Conservation (phyloP, 257 asterid genomes). For the Solanum chmielewskii region DNA sequence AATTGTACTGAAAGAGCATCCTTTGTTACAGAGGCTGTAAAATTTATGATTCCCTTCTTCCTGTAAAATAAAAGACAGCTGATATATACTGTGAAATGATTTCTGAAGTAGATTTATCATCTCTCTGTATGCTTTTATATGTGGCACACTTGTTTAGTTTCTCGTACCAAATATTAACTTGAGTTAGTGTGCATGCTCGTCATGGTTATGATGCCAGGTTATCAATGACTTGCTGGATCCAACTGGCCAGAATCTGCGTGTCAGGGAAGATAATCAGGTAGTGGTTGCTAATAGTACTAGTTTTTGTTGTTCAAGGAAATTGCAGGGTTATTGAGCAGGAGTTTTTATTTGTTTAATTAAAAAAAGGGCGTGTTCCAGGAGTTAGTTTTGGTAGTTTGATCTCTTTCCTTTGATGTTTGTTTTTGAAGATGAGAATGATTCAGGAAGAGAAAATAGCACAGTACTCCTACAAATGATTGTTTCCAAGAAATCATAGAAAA, state of each 20-base stretch:
- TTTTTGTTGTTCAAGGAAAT: not conserved
- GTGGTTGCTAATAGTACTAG: not conserved
- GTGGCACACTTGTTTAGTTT: not conserved
- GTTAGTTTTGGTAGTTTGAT: not conserved
- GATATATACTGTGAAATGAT: not conserved
- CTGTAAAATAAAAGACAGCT: not conserved
- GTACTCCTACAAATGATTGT: not conserved
- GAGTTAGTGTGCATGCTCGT: not conserved
- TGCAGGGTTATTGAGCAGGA: not conserved
- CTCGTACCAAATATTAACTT: not conserved
- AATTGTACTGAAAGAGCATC: not conserved
- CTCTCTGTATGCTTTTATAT: not conserved
- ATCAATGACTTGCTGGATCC: constrained; percentile 97
- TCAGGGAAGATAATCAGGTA: constrained; percentile 98
- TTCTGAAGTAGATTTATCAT: not conserved
- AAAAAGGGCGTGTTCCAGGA: not conserved
- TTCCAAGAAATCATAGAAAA: not conserved
- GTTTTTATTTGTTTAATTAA: not conserved
- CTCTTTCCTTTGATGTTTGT: not conserved
- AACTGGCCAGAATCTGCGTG: constrained; percentile 92
- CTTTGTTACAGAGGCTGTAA: not conserved
- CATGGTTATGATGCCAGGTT: constrained; percentile 42
- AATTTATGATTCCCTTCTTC: not conserved
- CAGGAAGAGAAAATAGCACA: not conserved
- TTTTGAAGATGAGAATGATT: not conserved